Evolutionary conservation across 1,139 yeast genomes (phyloP).

Genomic region (Geotrichum klebahnii): DNA sequence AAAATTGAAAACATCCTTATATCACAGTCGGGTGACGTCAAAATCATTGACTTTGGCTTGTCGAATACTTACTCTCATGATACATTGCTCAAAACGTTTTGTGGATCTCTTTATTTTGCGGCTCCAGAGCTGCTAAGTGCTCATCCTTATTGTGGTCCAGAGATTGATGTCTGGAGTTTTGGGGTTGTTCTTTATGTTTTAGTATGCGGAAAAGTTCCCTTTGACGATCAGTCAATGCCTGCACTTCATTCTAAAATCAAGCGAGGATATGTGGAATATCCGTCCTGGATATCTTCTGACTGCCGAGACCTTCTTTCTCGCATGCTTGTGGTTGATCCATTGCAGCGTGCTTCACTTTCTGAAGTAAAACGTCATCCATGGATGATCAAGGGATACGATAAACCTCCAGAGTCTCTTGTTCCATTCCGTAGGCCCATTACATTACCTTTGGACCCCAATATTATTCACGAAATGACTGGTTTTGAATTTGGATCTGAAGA

Average conservation of each 20-base stretch:
- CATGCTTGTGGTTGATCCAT: conserved; percentile 89
- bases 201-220: conserved; percentile 97
- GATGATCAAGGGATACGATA: conserved; percentile 88
- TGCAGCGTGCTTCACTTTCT: conserved; percentile 68
- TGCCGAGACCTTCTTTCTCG: conserved; percentile 78
- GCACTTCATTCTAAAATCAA: conserved; percentile 92
- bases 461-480: conserved; percentile 69
- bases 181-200: conserved; percentile 93
- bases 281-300: conserved; percentile 72
- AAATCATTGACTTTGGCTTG: conserved; percentile 92
- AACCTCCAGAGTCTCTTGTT: conserved; percentile 62
- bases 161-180: conserved; percentile 97
- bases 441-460: conserved; percentile 65
- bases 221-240: conserved; percentile 91
- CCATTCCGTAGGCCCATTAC: conserved; percentile 74
- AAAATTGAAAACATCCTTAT: conserved; percentile 96
- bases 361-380: conserved; percentile 90
- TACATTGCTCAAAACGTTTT: conserved; percentile 78
- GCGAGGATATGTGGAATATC: conserved; percentile 88
- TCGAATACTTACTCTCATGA: conserved; percentile 78
- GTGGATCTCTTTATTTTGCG: conserved; percentile 96
- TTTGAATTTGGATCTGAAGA: conserved; percentile 72
- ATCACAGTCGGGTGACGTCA: conserved; percentile 87
- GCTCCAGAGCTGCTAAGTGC: conserved; percentile 96
- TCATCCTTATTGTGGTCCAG: conserved; percentile 91